phyloP scores from a whole-genome alignment of 2,329 filamentous ascomycete genomes.

The Penicillium palitans region DNA sequence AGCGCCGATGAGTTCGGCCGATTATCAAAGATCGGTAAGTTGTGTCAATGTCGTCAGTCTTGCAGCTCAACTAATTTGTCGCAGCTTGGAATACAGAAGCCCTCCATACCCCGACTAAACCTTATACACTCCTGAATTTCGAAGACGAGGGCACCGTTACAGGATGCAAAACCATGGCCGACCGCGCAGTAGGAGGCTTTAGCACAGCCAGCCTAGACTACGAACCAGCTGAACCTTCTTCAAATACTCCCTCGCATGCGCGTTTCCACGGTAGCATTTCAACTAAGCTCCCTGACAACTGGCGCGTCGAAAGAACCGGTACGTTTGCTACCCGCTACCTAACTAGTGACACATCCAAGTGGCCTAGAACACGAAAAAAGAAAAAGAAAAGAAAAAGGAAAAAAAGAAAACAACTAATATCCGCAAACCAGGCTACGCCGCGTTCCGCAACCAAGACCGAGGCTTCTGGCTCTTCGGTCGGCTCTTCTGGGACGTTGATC shows the following conservation, averaged over 20 bases:
- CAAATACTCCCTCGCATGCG: slow-evolving; percentile 61
- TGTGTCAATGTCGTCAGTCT: slow-evolving; percentile 5
- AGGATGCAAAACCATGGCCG: slow-evolving; percentile 73
- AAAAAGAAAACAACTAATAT: background rate
- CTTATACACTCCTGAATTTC: slow-evolving; percentile 44
- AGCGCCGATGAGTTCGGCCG: slow-evolving; percentile 61
- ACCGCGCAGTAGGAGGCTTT: slow-evolving; percentile 82
- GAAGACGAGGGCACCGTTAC: slow-evolving; percentile 38
- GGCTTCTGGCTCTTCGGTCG: slow-evolving; percentile 80
- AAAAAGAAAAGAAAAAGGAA: background rate
- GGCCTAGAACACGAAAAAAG: background rate
- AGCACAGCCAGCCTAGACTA: slow-evolving; percentile 73
- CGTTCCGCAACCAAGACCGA: slow-evolving; percentile 80
- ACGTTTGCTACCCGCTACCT: slow-evolving; percentile 5
- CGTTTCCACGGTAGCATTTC: slow-evolving; percentile 88
- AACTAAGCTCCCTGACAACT: slow-evolving; percentile 72
- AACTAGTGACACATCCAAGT: background rate
- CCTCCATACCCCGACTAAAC: slow-evolving; percentile 40
- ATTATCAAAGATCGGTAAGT: slow-evolving; percentile 55
- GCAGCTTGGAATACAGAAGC: slow-evolving; percentile 46
- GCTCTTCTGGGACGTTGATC: slow-evolving; percentile 83
- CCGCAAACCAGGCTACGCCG: slow-evolving; percentile 72
- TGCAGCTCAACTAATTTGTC: slow-evolving; percentile 9
- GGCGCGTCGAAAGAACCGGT: slow-evolving; percentile 46
- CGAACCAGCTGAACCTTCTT: slow-evolving; percentile 49